Percentiles rank a stretch among this genome's conserved stretches.
Evolutionary conservation across 305 asterid genomes (phyloP).

Genomic region (Lippia alba): DNA sequence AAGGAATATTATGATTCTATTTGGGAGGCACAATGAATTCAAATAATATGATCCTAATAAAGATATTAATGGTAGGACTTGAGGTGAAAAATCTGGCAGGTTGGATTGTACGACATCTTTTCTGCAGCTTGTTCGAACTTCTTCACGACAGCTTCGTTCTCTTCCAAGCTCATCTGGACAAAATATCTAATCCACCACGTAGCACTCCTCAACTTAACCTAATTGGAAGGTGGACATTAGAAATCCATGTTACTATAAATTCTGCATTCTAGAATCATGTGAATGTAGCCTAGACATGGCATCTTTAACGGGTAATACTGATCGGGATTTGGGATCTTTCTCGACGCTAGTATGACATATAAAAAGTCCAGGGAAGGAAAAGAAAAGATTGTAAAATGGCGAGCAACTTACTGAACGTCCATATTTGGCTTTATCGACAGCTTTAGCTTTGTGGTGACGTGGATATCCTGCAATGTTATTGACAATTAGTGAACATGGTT

Average conservation of each 20-base stretch:
- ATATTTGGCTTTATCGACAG: slow-evolving; percentile 46
- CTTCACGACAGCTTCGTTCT: slow-evolving; percentile 65
- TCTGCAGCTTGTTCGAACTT: slow-evolving; percentile 71
- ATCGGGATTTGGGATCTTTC: too few relatives aligned
- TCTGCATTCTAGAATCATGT: neutral
- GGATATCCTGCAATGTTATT: slow-evolving; percentile 44
- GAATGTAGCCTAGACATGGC: slow-evolving; percentile 1
- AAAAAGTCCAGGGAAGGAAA: neutral
- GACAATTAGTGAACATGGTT: neutral
- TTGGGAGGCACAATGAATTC: neutral
- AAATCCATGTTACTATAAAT: slow-evolving; percentile 6
- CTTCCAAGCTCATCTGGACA: slow-evolving; percentile 77
- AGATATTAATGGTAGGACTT: slow-evolving; percentile 57
- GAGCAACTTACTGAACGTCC: slow-evolving; percentile 49
- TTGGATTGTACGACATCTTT: slow-evolving; percentile 41
- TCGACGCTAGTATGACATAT: too few relatives aligned
- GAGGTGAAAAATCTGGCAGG: slow-evolving; percentile 80
- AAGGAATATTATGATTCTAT: slow-evolving; percentile 30
- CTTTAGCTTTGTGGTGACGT: slow-evolving; percentile 44
- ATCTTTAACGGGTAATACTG: neutral
- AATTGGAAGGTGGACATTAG: neutral
- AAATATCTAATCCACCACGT: slow-evolving; percentile 77
- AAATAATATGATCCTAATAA: neutral
- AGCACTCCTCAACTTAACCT: slow-evolving; percentile 74
- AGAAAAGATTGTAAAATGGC: neutral